Evolutionary conservation across 1,284 basidiomycete genomes (phyloP).

Genomic region (Ceratobasidium sp.): DNA sequence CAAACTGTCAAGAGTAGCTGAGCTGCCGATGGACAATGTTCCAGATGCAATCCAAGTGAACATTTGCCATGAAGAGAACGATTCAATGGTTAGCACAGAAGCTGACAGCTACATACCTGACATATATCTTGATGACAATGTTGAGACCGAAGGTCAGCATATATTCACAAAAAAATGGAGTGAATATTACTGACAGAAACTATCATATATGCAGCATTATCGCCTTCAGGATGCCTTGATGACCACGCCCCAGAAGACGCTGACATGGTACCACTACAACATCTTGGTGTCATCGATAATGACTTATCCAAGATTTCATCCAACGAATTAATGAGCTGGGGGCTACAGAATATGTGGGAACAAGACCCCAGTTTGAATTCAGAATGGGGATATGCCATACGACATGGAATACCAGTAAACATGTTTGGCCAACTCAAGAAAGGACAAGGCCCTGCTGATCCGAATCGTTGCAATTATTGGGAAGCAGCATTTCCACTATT

Average conservation of each 20-base stretch:
- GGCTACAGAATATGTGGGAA: constrained; percentile 34
- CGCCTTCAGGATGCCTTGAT: too few species aligned
- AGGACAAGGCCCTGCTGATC: not conserved
- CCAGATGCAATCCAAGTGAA: constrained; percentile 27
- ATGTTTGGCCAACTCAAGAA: not conserved
- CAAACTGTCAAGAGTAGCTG: not conserved
- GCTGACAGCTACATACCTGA: constrained; percentile 27
- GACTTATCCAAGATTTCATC: constrained; percentile 14
- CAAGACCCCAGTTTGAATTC: too few species aligned
- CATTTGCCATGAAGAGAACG: not conserved
- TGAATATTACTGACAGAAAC: too few species aligned
- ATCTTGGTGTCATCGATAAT: constrained; percentile 38
- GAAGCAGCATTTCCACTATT: constrained; percentile 55
- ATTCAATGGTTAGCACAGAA: constrained; percentile 3
- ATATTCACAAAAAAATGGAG: too few species aligned
- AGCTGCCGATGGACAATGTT: constrained; percentile 40
- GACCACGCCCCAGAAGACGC: not conserved
- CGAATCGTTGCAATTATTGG: constrained; percentile 46
- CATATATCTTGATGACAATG: not conserved
- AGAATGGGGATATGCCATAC: constrained; percentile 8
- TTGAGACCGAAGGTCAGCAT: not conserved
- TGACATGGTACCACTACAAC: constrained; percentile 41
- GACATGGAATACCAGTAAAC: constrained; percentile 40
- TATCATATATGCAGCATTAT: not conserved
- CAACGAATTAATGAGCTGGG: constrained; percentile 36